A percentile compares a stretch with the other conserved stretches of the same genome.
Conservation (phyloP, 2,329 filamentous ascomycete species). For the Colletotrichum horii region DNA sequence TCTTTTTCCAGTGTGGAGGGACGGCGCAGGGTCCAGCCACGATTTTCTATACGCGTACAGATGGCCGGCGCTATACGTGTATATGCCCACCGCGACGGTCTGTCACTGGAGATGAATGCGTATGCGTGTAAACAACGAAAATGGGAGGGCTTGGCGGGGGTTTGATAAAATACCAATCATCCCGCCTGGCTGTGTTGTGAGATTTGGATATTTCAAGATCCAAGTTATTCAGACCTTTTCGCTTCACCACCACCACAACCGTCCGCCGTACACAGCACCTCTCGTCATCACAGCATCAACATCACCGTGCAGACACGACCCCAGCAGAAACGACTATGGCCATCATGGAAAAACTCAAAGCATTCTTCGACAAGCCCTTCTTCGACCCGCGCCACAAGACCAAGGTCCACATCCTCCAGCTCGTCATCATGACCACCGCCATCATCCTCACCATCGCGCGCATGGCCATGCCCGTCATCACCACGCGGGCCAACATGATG, state of each 20-base stretch:
- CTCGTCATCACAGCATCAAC: rapidly evolving
- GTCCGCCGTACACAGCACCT: background rate
- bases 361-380: background rate
- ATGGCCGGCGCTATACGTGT: background rate
- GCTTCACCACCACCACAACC: rapidly evolving
- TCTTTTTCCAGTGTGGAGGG: background rate
- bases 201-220: background rate
- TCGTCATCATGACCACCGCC: background rate
- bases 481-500: constrained; percentile 15
- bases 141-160: background rate
- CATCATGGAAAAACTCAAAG: constrained; percentile 1
- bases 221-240: background rate
- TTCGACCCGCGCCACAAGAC: constrained; percentile 16
- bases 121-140: background rate
- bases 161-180: background rate
- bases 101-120: background rate
- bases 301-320: rapidly evolving
- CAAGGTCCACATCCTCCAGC: constrained; percentile 12
- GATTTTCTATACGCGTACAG: background rate
- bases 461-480: background rate
- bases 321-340: background rate
- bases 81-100: background rate
- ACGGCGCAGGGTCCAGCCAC: background rate
- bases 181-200: background rate
- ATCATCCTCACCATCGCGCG: constrained; percentile 6